Evolutionary conservation across 1,139 yeast genomes (phyloP).

Genomic region (Kodamaea plutei): DNA sequence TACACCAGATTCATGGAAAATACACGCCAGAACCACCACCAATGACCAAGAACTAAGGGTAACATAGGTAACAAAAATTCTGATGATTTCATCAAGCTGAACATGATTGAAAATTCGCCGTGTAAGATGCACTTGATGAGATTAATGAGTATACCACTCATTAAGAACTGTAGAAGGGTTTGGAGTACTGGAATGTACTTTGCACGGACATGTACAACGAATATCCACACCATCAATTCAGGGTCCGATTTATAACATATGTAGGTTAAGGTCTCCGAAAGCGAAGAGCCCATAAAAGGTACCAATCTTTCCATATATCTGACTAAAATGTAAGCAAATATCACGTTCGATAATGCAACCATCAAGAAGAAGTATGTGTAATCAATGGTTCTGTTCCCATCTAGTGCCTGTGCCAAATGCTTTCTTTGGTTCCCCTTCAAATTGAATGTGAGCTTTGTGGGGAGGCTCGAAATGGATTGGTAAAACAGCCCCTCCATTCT

Average conservation of each 20-base stretch:
- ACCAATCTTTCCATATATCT: no score
- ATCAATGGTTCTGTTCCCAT: conserved; percentile 23
- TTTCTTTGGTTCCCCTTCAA: conserved; percentile 17
- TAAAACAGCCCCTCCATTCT: conserved; percentile 3
- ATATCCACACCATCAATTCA: no score
- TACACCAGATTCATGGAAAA: neutral
- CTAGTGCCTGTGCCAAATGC: conserved; percentile 15
- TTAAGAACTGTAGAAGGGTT: no score
- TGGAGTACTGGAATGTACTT: no score
- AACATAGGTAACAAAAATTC: conserved; percentile 1
- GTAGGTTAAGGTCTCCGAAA: no score
- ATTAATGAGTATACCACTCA: no score
- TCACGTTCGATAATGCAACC: conserved; percentile 12
- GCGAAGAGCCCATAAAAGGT: no score
- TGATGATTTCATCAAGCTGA: neutral
- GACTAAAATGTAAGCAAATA: no score
- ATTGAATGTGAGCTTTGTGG: conserved; percentile 1
- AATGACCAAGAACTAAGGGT: conserved; percentile 15
- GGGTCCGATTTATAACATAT: no score
- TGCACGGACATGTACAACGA: no score
- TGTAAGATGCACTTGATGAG: neutral
- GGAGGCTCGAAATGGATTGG: conserved; percentile 1
- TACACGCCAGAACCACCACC: conserved; percentile 35
- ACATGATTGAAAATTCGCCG: neutral
- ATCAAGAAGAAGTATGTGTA: conserved; percentile 27